Evolutionary conservation across 345 rosid species (phyloP).

Genomic region (Camelina neglecta): DNA sequence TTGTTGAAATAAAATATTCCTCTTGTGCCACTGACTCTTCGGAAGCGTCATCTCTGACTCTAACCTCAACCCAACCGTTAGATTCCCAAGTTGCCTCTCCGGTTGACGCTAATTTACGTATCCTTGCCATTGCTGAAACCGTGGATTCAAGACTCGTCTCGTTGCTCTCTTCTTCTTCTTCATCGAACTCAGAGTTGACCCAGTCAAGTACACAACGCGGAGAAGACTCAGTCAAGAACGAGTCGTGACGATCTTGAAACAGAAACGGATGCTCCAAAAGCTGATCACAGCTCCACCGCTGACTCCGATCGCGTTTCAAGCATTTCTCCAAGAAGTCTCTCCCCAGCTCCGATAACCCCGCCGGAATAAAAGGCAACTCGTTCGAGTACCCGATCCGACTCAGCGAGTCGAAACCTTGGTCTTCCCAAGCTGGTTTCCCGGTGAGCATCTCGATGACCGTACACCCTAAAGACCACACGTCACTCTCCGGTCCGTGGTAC

Average conservation of each 20-base stretch:
- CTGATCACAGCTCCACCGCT: constrained; percentile 79
- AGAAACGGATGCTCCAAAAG: constrained; percentile 71
- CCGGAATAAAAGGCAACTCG: constrained; percentile 58
- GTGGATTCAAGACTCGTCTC: constrained; percentile 15
- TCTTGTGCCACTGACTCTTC: constrained; percentile 32
- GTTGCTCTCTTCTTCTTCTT: constrained; percentile 20
- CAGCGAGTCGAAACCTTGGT: constrained; percentile 58
- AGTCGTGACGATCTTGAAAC: constrained; percentile 32
- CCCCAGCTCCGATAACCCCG: constrained; percentile 54
- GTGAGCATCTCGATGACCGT: constrained; percentile 77
- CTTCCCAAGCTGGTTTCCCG: constrained; percentile 78
- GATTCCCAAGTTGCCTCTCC: constrained; percentile 62
- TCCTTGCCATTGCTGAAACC: constrained; percentile 44
- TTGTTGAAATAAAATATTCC: constrained; percentile 35
- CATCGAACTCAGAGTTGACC: constrained; percentile 53
- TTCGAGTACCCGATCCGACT: constrained; percentile 60
- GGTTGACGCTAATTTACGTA: constrained; percentile 47
- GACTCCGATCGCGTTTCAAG: constrained; percentile 53
- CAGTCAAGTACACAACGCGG: constrained; percentile 81
- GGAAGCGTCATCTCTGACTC: constrained; percentile 17
- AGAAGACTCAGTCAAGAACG: constrained; percentile 49
- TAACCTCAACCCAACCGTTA: constrained; percentile 59
- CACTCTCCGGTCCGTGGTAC: constrained; percentile 77
- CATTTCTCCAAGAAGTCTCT: constrained; percentile 71
- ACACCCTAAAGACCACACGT: constrained; percentile 85